Evolutionary conservation across 2,329 filamentous ascomycete species (phyloP).

Genomic region (Neonectria neomacrospora): DNA sequence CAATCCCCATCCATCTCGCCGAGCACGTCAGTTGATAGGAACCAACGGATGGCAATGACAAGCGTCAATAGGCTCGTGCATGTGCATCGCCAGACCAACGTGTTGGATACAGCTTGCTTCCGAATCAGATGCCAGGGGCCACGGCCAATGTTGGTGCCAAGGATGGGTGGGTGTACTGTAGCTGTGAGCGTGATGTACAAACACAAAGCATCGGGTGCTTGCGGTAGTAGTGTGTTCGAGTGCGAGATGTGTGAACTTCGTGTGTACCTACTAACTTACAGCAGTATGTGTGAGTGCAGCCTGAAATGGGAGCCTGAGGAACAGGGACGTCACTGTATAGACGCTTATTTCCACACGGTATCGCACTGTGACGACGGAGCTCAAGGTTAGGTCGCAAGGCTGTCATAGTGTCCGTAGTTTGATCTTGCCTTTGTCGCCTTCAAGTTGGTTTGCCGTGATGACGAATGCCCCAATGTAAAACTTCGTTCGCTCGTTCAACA

Average conservation of each 20-base stretch:
- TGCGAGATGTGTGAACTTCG: conserved; percentile 1
- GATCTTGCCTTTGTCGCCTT: conserved; percentile 1
- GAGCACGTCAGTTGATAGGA: conserved; percentile 23
- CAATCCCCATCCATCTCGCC: not conserved
- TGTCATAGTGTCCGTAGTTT: conserved; percentile 10
- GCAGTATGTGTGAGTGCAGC: not conserved
- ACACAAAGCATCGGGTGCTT: not conserved
- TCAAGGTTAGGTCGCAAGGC: conserved; percentile 10
- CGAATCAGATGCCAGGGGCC: conserved; percentile 18
- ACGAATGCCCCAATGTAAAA: not conserved
- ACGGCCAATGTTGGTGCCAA: conserved; percentile 4
- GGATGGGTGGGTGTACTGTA: not conserved
- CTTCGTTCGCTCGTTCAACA: not conserved
- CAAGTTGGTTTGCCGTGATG: too few species aligned
- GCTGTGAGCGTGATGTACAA: not conserved
- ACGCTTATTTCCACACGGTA: not conserved
- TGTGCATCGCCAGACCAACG: conserved; percentile 3
- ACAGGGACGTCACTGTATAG: conserved; percentile 10
- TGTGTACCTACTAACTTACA: too few species aligned
- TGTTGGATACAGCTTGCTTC: conserved; percentile 16
- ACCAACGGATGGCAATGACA: conserved; percentile 17
- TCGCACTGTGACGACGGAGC: not conserved
- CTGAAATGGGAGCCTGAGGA: not conserved
- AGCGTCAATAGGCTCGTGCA: conserved; percentile 10
- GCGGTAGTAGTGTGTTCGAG: conserved; percentile 6